Base-by-base conservation (phyloP, 225 moss, liverwort and hornwort genomes). In the Asterella californica region DNA sequence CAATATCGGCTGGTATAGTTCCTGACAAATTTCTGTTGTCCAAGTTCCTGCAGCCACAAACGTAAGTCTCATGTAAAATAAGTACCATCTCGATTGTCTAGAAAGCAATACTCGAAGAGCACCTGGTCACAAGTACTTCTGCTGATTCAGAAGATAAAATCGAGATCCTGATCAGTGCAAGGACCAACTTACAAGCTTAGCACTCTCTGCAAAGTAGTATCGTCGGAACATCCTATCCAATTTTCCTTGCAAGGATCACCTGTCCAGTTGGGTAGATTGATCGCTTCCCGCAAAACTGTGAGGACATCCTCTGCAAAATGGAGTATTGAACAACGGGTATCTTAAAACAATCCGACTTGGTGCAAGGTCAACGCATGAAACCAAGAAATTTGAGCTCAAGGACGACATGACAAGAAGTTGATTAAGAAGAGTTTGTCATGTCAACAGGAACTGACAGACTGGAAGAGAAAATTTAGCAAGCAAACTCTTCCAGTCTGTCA, bases 211-310 rank as follows among this genome's bases (percentile, higher is more conserved):
- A 49, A 25, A 6, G 29, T 25, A 27, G 72, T 47, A 12, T 10
- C 25, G 7, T 37, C 60, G 38, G 76, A 59, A 27, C 76, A 76
- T 33, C 11, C 36, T 19, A 76, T 38, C 76, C 76, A 76, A 8
- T 18, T n/a, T 24, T 19, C n/a, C 9, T n/a, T 24, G 76, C 76
- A 76, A 25, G 76, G 76, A 76, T 61, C 42, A 42, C 76, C 76
- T 2, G 42, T 42, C 76, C 76, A 76, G 6, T 5, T 38, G 21
- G 57, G 30, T 17, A 53, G 8, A 38, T 6, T 37, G 24, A 76
- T 34, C 9, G 34, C 24, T 22, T 42, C 37, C 36, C 57, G 76
- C 38, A 76, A 60, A 15, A 61, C 6, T 54, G n/a, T 9, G 59
- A 76, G 76, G 22, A 42, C 42, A 38, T n/a, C 24, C 37, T 36